Evolutionary conservation across 768 basidiomycete genomes (phyloP).

Genomic region (Suillus plorans): DNA sequence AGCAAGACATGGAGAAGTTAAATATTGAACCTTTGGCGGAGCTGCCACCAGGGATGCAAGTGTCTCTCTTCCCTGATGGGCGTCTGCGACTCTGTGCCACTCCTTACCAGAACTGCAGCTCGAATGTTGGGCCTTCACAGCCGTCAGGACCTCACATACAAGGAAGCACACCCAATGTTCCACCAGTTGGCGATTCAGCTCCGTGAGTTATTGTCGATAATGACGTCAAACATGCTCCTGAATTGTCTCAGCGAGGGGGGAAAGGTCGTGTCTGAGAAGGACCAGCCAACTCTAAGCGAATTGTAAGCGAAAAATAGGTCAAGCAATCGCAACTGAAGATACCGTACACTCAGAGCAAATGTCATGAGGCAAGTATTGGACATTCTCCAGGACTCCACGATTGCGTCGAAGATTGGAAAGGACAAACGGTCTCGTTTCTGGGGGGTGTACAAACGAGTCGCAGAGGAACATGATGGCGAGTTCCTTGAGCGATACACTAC

Average conservation of each 20-base stretch:
- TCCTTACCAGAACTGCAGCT: neutral
- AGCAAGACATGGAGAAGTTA: neutral
- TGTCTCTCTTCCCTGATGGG: neutral
- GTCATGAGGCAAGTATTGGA: neutral
- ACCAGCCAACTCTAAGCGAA: neutral
- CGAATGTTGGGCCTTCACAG: neutral
- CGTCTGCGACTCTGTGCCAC: neutral
- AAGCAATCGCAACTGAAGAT: neutral
- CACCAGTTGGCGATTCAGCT: neutral
- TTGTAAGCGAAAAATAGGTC: neutral
- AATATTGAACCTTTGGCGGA: neutral
- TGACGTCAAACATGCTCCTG: neutral
- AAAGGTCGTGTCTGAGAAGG: neutral
- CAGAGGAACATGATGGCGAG: constrained; percentile 16
- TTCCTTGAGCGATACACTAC: constrained; percentile 15
- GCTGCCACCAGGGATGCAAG: neutral
- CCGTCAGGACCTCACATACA: neutral
- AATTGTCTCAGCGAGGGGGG: neutral
- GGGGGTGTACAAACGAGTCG: constrained; percentile 12
- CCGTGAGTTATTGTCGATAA: neutral
- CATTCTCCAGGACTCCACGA: neutral
- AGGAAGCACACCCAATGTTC: neutral
- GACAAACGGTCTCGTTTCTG: constrained; percentile 10
- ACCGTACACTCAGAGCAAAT: neutral
- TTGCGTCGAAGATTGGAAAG: neutral